Evolutionary conservation across 371 early-diverging fungal species (phyloP), one percentile per base, ranked within the genome.

Genomic region (Mucor circinelloides): DNA sequence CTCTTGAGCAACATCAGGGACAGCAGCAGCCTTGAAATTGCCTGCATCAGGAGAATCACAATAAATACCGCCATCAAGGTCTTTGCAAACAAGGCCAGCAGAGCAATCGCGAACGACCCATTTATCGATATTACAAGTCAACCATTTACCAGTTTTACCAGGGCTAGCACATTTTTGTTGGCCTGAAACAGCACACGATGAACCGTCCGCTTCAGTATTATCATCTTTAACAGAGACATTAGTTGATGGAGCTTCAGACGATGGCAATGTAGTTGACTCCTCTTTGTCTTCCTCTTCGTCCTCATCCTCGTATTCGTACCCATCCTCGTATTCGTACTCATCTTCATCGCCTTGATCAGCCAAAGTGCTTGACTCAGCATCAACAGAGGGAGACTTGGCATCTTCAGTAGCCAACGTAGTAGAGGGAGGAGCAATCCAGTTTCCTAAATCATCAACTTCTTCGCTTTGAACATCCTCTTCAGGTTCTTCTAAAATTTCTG

Each of bases 81-180:
- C 77, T 34, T 67, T 58, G 42, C 80, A 80, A 9, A 80, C 72
- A 3, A 68, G 52, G 1, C 68, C 76, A 7, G 58, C 1, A 23
- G 72, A 12, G 63, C 80, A 80, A 19, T 65, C 63, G 21, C 80
- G 78, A 19, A 58, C 21, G 19, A 80, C 12, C 80, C 80, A 80
- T 63, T 44, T 25, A 42, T 64, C 67, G 27, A 59, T 52, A 31
- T 72, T 67, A 63, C 80, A 80, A 1, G 80, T 80, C 6, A 70
- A 23, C 75, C 78, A 80, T 52, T 71, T 46, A 28, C 48, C 13
- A 5, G 74, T 70, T 23, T 42, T n/a, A 15, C 74, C 76, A n/a
- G 58, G 28, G 3, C 61, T 56, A 0, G 70, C 70, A 57, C 80
- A 80, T 13, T 67, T 75, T 34, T 70, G 60, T 42, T 73, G 44